phyloP scores from a whole-genome alignment of 768 basidiomycete genomes.

The Hemileccinum rubropunctum region DNA sequence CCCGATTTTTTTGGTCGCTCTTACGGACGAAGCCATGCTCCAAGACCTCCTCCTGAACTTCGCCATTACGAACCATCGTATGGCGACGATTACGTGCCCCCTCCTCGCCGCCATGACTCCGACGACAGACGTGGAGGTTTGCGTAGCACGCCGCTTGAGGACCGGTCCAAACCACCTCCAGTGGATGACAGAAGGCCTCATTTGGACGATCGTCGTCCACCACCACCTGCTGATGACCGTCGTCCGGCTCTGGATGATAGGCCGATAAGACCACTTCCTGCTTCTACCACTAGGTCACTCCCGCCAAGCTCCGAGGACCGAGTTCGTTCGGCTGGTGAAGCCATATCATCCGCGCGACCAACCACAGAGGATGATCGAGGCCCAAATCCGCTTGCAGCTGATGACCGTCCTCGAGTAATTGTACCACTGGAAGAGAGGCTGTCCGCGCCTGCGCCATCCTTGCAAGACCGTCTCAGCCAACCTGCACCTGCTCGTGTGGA shows the following conservation, averaged over 20 bases:
- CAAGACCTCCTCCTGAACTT: conserved; percentile 44
- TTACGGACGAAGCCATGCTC: conserved; percentile 38
- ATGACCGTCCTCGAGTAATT: conserved; percentile 27
- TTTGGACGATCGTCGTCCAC: conserved; percentile 28
- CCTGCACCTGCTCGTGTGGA: conserved; percentile 26
- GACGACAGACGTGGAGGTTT: conserved; percentile 27
- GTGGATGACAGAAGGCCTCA: conserved; percentile 31
- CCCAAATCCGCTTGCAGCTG: conserved; percentile 15
- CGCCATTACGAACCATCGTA: conserved; percentile 50
- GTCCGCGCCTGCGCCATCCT: conserved; percentile 29
- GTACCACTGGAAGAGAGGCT: conserved; percentile 40
- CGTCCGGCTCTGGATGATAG: conserved; percentile 32
- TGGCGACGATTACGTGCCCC: conserved; percentile 30
- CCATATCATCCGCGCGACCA: background rate
- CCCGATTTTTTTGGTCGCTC: conserved; percentile 37
- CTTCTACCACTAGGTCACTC: conserved; percentile 13
- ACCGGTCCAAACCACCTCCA: conserved; percentile 25
- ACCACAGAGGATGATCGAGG: conserved; percentile 29
- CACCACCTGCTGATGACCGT: conserved; percentile 22
- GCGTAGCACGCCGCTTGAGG: conserved; percentile 21
- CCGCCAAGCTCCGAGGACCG: conserved; percentile 22
- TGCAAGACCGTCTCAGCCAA: conserved; percentile 40
- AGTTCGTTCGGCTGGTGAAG: conserved; percentile 14
- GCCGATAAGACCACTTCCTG: conserved; percentile 28
- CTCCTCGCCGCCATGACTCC: conserved; percentile 34